Base-by-base conservation (phyloP, 2,329 filamentous ascomycete genomes). In the Penicillium occitanis region DNA sequence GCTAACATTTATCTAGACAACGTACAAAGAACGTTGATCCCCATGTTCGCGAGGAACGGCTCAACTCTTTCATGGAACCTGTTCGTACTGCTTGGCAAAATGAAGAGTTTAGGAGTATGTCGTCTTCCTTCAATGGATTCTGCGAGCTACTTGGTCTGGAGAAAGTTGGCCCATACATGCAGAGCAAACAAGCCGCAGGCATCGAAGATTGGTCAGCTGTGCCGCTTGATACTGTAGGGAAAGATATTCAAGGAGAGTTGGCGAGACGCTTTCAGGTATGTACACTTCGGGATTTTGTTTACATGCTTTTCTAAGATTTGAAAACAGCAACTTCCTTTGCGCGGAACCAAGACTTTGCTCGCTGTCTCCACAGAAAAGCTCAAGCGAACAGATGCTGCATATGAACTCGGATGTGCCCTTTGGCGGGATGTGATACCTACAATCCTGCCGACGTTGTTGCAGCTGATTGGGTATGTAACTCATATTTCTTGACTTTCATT, bases 351-450 rank as follows among this genome's bases (percentile, higher is more conserved):
- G 75, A 92, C 92, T 0, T 91, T 98, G 74, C 81, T 99, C n/a
- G 91, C 90, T 1, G 94, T 93, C 59, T 96, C 94, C 0, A 94
- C 95, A 0, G 96, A 99, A 71, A 92, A 92, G 74, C 80, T 98
- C 7, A 90, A 92, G 59, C 91, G 90, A 71, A 85, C 86, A 5
- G 89, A 91, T 4, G 80, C 87, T 8, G 84, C 91, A 0, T 95
- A 93, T 71, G 87, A 90, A 68, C 87, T 91, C 30, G 91, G 93
- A 0, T 90, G 89, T 71, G 83, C 84, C 19, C 80, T 99, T n/a
- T 99, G 95, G 95, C 87, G 90, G 66, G 90, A 93, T 64, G 86
- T 89, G 0, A 90, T 97, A 64, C 90, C 92, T 0, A 80, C 87
- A 19, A 92, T 99, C 61, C 84, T 99, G n/a, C 91, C 92, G 1